phyloP scores from a whole-genome alignment of 768 basidiomycete genomes.

The Rhodotorula toruloides region DNA sequence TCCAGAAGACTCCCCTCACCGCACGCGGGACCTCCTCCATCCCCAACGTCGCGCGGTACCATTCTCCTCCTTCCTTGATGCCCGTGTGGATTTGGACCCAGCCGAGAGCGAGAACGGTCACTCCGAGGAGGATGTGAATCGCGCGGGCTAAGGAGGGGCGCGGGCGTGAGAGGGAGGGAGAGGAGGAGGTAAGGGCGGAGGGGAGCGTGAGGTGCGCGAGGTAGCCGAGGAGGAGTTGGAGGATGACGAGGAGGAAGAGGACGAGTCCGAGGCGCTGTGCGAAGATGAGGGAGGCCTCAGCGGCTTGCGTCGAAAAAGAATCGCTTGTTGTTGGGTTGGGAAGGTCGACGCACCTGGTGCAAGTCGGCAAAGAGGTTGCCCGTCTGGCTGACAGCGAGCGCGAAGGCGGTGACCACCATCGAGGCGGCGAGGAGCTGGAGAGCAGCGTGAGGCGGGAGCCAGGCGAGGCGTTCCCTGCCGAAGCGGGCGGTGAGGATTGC shows the following conservation, averaged over 20 bases:
- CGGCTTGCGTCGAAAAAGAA: not conserved
- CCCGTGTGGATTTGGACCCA: constrained; percentile 7
- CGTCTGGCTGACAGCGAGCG: not conserved
- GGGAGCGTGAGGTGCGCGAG: constrained; percentile 4
- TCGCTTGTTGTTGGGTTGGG: too few relatives aligned
- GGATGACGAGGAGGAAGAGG: constrained; percentile 21
- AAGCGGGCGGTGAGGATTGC: constrained; percentile 22
- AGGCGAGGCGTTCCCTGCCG: constrained; percentile 3
- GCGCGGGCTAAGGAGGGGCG: constrained; percentile 12
- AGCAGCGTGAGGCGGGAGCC: constrained; percentile 13
- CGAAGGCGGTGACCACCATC: constrained; percentile 6
- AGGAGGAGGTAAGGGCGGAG: constrained; percentile 5
- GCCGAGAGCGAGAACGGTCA: constrained; percentile 9
- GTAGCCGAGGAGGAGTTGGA: constrained; percentile 18
- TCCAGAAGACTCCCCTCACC: too few relatives aligned
- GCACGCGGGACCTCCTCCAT: too few relatives aligned
- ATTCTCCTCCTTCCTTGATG: too few relatives aligned
- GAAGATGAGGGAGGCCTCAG: too few relatives aligned
- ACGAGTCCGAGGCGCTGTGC: constrained; percentile 20
- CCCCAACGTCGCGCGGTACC: too few relatives aligned
- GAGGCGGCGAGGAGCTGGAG: constrained; percentile 1
- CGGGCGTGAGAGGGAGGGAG: constrained; percentile 8
- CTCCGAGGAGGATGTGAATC: constrained; percentile 19
- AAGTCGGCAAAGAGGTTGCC: not conserved
- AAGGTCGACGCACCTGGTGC: not conserved